A percentile compares a stretch with the other conserved stretches of the same genome.
Conservation (phyloP, 2,329 filamentous ascomycete genomes). For the Ophiostoma sp. region DNA sequence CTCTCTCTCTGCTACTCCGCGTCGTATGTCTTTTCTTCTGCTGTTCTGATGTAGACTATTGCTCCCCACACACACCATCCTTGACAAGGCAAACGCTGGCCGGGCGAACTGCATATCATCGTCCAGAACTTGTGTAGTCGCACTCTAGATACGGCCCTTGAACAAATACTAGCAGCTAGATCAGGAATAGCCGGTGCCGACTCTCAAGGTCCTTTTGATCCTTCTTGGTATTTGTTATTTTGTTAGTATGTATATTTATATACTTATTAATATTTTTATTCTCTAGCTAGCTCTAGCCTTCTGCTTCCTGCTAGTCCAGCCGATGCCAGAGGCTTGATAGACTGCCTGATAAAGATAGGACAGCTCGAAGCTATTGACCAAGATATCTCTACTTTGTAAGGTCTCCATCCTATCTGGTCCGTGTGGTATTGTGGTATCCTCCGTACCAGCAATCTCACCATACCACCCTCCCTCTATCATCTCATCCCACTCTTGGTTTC, state of each 20-base stretch:
- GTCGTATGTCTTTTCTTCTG: neutral
- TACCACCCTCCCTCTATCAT: conserved; percentile 2
- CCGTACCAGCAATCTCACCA: conserved; percentile 4
- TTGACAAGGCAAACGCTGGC: too few species aligned
- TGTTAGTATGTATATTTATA: too few species aligned
- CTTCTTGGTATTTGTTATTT: too few species aligned
- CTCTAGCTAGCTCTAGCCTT: neutral
- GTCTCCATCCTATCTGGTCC: neutral
- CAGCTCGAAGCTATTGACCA: neutral
- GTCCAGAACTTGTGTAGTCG: neutral
- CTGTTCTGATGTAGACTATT: neutral
- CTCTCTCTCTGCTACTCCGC: neutral
- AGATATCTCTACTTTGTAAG: neutral
- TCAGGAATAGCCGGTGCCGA: neutral
- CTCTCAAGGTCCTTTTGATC: neutral
- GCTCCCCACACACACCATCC: neutral
- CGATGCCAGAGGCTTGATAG: neutral
- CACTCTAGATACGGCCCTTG: too few species aligned
- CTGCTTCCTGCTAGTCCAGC: neutral
- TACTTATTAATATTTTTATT: neutral
- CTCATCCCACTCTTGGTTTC: conserved; percentile 2
- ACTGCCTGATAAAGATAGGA: neutral
- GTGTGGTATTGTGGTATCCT: neutral
- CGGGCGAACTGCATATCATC: neutral
- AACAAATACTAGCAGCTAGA: neutral